A percentile compares a stretch with the other conserved stretches of the same genome.
Evolutionary conservation across 208 protist genomes (phyloP).

Genomic region (Naegleria lovaniensis): DNA sequence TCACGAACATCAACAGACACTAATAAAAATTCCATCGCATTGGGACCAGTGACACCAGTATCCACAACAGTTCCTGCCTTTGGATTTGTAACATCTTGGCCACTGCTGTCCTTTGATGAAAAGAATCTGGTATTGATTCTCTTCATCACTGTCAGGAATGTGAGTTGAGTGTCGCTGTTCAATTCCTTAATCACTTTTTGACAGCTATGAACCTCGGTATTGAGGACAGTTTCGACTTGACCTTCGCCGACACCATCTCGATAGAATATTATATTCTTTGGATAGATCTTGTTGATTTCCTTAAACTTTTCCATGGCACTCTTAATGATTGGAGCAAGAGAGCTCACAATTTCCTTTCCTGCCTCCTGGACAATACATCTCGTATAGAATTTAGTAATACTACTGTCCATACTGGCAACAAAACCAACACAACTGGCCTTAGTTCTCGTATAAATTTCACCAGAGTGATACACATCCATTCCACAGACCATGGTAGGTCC

Average conservation of each 20-base stretch:
- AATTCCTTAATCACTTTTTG: neutral
- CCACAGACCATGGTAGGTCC: neutral
- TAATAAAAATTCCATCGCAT: slow-evolving; percentile 15
- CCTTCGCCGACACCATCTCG: slow-evolving; percentile 25
- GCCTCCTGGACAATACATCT: neutral
- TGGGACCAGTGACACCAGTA: neutral
- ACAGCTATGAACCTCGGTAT: neutral
- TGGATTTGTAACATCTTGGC: neutral
- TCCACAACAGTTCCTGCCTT: slow-evolving; percentile 20
- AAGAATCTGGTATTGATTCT: slow-evolving; percentile 17
- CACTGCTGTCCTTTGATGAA: neutral
- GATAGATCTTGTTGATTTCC: neutral
- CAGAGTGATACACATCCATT: slow-evolving; percentile 21
- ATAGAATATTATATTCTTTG: slow-evolving; percentile 11
- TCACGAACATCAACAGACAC: neutral
- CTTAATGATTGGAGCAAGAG: neutral
- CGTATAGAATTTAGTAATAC: neutral
- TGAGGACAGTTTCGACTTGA: neutral
- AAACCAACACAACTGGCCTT: neutral
- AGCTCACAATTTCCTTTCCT: slow-evolving; percentile 4
- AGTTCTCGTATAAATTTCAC: neutral
- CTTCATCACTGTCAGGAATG: neutral
- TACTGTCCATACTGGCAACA: neutral
- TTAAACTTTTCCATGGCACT: neutral
- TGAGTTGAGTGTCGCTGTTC: neutral